Conservation (phyloP, 78 protist genomes). For the Dictyostelium brefeldianum region DNA sequence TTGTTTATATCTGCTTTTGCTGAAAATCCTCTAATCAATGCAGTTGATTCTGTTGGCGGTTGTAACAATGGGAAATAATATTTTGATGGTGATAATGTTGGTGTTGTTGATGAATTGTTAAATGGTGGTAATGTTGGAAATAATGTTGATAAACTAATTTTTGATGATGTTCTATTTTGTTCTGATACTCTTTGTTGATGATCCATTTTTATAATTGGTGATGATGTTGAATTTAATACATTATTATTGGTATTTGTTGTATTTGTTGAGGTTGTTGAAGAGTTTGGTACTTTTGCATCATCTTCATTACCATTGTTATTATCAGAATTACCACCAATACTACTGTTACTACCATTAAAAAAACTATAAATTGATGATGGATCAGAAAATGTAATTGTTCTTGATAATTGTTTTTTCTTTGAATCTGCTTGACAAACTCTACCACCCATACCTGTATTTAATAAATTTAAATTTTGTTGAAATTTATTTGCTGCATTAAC, state of each 20-base stretch:
- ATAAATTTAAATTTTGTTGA: conserved; percentile 22
- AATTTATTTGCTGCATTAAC: conserved; percentile 7
- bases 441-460: conserved; percentile 1
- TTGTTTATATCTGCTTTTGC: conserved; percentile 61
- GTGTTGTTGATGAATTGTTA: background rate
- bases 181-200: background rate
- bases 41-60: conserved; percentile 45
- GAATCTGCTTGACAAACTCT: background rate
- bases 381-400: conserved; percentile 69
- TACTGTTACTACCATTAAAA: conserved; percentile 21
- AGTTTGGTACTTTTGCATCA: too few species aligned
- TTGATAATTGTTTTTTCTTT: conserved; percentile 25
- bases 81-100: conserved; percentile 54
- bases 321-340: background rate
- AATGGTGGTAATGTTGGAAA: conserved; percentile 52
- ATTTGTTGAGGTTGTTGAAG: background rate
- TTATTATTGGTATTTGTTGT: background rate
- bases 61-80: conserved; percentile 67
- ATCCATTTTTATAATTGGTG: conserved; percentile 15
- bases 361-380: conserved; percentile 44
- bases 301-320: background rate
- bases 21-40: conserved; percentile 67
- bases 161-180: conserved; percentile 14
- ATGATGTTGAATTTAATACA: conserved; percentile 13
- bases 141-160: conserved; percentile 19